Percentiles rank a stretch among this genome's conserved stretches.
Evolutionary conservation across 148 eudicot species (phyloP).

Genomic region (Camellia granthamiana): DNA sequence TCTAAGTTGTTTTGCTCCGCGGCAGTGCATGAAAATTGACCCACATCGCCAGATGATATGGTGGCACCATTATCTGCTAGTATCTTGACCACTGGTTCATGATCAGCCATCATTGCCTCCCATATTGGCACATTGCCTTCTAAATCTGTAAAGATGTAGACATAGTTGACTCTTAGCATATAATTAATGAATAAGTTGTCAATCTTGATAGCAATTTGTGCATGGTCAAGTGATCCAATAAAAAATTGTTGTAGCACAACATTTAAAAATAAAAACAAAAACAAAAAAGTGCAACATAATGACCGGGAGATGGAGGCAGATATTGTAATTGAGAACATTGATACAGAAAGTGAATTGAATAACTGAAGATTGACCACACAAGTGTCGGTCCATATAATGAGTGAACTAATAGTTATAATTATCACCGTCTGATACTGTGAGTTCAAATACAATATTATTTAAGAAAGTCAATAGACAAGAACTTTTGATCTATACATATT

Average conservation of each 20-base stretch:
- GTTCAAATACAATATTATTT: too few relatives aligned
- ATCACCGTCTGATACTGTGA: too few relatives aligned
- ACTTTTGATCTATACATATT: too few relatives aligned
- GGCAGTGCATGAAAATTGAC: slow-evolving; percentile 60
- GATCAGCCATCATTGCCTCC: slow-evolving; percentile 69
- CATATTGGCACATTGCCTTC: slow-evolving; percentile 79
- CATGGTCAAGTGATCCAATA: not conserved
- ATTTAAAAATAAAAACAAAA: too few relatives aligned
- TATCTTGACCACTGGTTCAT: slow-evolving; percentile 42
- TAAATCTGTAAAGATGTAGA: slow-evolving; percentile 44
- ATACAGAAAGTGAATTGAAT: not conserved
- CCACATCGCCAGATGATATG: slow-evolving; percentile 55
- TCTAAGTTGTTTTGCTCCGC: slow-evolving; percentile 50
- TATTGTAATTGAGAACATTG: not conserved
- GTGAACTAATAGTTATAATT: too few relatives aligned
- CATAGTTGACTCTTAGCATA: not conserved
- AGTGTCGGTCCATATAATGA: too few relatives aligned
- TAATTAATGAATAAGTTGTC: too few relatives aligned
- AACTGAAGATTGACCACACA: not conserved
- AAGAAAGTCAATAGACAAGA: too few relatives aligned
- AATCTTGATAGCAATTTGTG: not conserved
- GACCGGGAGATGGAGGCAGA: not conserved
- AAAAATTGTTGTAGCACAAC: too few relatives aligned
- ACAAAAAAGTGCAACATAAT: too few relatives aligned
- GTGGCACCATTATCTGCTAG: slow-evolving; percentile 51